Evolutionary conservation across 176 grass and related monocot genomes (phyloP).

Genomic region (Oryza glaberrima): DNA sequence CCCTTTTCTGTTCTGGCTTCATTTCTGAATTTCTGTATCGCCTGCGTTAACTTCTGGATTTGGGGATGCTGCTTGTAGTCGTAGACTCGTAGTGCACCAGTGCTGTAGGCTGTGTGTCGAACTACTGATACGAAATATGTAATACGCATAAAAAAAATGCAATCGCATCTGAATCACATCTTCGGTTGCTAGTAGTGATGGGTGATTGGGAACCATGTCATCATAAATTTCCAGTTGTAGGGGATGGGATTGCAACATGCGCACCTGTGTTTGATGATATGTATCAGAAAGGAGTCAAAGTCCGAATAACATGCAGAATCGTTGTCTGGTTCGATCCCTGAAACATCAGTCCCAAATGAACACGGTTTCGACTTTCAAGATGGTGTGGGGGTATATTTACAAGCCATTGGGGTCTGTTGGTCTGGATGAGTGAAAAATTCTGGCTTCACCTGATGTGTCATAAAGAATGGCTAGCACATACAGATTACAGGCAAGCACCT

Average conservation of each 20-base stretch:
- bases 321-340: not conserved
- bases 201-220: not conserved
- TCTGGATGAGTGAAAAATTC: no score
- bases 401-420: no score
- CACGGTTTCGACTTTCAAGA: no score
- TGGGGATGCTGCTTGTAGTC: not conserved
- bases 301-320: not conserved
- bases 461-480: no score
- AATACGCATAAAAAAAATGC: no score
- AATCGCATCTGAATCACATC: not conserved
- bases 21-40: not conserved
- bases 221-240: not conserved
- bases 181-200: no score
- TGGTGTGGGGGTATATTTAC: no score
- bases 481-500: no score
- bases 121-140: not conserved
- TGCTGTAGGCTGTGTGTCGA: not conserved
- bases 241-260: not conserved
- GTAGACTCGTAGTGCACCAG: not conserved
- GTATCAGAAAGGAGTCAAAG: no score
- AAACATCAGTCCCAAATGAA: not conserved
- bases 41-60: not conserved
- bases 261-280: no score
- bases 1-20: not conserved
- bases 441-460: no score